Evolutionary conservation across 306 rosid genomes (phyloP), one percentile per base, ranked within the genome.

Genomic region (Cucumis cinereus): DNA sequence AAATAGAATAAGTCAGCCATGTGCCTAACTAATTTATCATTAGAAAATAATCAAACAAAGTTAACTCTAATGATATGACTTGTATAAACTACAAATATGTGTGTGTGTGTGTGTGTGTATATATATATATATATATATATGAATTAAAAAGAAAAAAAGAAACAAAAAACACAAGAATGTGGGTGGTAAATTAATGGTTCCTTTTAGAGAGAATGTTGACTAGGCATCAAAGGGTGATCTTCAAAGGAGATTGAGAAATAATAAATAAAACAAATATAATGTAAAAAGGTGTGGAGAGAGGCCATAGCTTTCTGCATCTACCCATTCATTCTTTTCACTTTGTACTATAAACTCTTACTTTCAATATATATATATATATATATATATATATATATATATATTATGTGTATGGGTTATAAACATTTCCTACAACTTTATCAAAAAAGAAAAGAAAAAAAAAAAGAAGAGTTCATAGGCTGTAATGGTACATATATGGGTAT

Each of bases 181-280:
- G 68, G 68, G 68, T 61, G 66, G 20, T 14, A 15, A 49, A 24
- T 60, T 14, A 60, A 60, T 60, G 40, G 67, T 26, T 22, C 16
- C 71, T 63, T 66, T 66, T 66, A 5, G 52, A 66, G 53, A 38
- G 73, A 66, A 66, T 66, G 73, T 66, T 66, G 73, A 66, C 73
- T 20, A 38, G 19, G 73, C 73, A 66, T 17, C 73, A 19, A 64
- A 40, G 28, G 28, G 24, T 23, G 5, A n/a, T 66, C 73, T 63
- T 33, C 7, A 35, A 63, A 66, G 73, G 10, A n/a, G 69, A 62
- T 62, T 12, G 69, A 30, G 13, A 17, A 14, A 62, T 19, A 36
- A 35, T 19, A 64, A 64, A 64, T 1, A 22, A 22, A 56, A 3
- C 10, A 55, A n/a, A 8, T 7, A 49, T 15, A 17, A 16, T 14